Base-by-base conservation (phyloP, 2,329 filamentous ascomycete genomes). In the Phyllachora maydis region DNA sequence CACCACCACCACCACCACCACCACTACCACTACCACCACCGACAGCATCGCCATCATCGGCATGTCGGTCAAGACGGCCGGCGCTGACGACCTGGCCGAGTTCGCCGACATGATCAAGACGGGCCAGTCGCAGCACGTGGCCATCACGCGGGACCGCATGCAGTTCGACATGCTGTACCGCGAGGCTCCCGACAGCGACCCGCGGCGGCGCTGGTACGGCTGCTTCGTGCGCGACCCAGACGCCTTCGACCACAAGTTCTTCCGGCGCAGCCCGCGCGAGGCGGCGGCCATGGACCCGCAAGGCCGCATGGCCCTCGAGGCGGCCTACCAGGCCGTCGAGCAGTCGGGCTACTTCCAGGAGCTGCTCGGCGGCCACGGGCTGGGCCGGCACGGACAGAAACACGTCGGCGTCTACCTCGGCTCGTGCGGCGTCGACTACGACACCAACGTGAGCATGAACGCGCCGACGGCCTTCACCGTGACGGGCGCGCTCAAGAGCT, bases 241-340 rank as follows among this genome's bases (percentile, higher is more conserved):
- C 14, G 24, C 27, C 2, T 52, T 52, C 24, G 52, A 56, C 29
- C 35, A 47, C 14, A 30, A 35, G 2, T 56, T 55, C 37, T 56
- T 56, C 38, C 40, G 42, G 15, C 45, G 44, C n/a, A 42, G 32
- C 9, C 32, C 43, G 5, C 39, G 41, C 4, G 49, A 52, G 36
- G 39, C 37, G 10, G 34, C 35, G 8, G 32, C 43, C 4, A 48
- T 46, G 32, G 50, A 54, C 28, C 50, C 50, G 7, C 46, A 52
- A 27, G 46, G 50, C 18, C 38, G 50, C 5, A 27, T 45, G 4
- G 23, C 45, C 4, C 38, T 54, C 5, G 45, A 55, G 30, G 39
- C 37, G 2, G 46, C 50, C 0, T 58, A 54, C 30, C 45, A 58
- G 22, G 44, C 45, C 0, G 28, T 51, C 4, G 42, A 46, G 26